These are phyloP conservation scores for Trichoderma sp. DNA, from an alignment of 2,329 filamentous ascomycete genomes.

Conservation along the genomic window DNA sequence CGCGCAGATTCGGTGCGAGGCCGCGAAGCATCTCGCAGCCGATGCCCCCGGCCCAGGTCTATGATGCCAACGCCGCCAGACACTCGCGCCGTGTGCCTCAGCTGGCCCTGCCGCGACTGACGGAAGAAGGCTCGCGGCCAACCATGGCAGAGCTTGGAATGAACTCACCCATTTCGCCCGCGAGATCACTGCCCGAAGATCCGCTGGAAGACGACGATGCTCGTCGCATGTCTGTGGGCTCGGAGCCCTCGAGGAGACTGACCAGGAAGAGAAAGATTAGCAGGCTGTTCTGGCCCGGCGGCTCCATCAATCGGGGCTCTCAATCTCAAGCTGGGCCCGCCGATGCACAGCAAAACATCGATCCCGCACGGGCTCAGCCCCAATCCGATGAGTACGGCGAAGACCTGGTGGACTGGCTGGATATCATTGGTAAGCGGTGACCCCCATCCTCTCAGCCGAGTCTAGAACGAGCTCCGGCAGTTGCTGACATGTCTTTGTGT, in stretches of 20 bases:
- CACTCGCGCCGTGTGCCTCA: conserved; percentile 34
- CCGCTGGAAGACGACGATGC: background rate
- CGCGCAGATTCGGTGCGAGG: conserved; percentile 20
- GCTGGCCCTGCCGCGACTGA: conserved; percentile 38
- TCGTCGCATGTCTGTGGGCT: background rate
- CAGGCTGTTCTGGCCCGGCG: conserved; percentile 30
- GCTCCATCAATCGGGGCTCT: conserved; percentile 19
- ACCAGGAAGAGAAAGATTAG: conserved; percentile 27
- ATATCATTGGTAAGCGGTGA: conserved; percentile 36
- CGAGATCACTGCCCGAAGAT: conserved; percentile 29
- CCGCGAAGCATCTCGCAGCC: conserved; percentile 39
- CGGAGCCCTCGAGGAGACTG: conserved; percentile 18
- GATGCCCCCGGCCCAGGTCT: conserved; percentile 21
- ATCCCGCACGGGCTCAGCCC: background rate
- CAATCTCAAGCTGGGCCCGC: background rate
- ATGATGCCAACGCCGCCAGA: conserved; percentile 26
- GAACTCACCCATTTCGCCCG: conserved; percentile 26
- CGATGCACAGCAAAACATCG: background rate
- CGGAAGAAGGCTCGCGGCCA: conserved; percentile 38
- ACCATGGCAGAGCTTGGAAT: conserved; percentile 36
- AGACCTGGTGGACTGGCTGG: conserved; percentile 40
- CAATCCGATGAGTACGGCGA: conserved; percentile 37
- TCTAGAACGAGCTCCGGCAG: conserved; percentile 4
- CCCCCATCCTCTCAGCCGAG: background rate
- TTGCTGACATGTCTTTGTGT: conserved; percentile 5